Evolutionary conservation across 2,329 filamentous ascomycete species (phyloP).

Genomic region (Camptophora hylomeconis): DNA sequence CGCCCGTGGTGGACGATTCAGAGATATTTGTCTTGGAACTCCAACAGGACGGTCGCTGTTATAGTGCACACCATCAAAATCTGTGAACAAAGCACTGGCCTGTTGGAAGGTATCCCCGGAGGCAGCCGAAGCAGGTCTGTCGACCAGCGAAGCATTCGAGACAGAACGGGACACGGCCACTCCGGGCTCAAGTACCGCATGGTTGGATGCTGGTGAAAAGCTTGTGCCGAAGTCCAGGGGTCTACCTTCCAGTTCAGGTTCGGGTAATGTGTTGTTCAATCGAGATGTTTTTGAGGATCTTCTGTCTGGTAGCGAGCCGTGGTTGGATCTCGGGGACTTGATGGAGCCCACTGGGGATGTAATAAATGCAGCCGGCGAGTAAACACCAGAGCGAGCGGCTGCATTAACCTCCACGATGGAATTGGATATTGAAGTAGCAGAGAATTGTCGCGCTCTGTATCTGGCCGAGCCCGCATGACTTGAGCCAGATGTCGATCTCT

Average conservation of each 20-base stretch:
- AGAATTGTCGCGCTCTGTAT: slow-evolving; percentile 19
- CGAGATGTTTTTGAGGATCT: slow-evolving; percentile 26
- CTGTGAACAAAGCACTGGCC: slow-evolving; percentile 28
- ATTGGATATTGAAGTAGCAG: slow-evolving; percentile 28
- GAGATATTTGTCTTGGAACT: slow-evolving; percentile 24
- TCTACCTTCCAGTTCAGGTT: slow-evolving; percentile 25
- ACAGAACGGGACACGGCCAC: slow-evolving; percentile 9
- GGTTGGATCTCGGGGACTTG: slow-evolving; percentile 21
- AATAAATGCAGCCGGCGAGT: slow-evolving; percentile 26
- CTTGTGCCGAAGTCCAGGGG: slow-evolving; percentile 15
- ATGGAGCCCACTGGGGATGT: slow-evolving; percentile 31
- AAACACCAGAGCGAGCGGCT: slow-evolving; percentile 26
- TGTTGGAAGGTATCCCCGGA: slow-evolving; percentile 36
- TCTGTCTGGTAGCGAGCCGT: slow-evolving; percentile 21
- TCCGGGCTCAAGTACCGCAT: no score
- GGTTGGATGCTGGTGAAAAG: no score
- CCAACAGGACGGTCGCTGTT: slow-evolving; percentile 17
- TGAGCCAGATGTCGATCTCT: slow-evolving; percentile 22
- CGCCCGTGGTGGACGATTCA: slow-evolving; percentile 28
- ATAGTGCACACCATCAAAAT: slow-evolving; percentile 39
- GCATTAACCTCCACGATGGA: slow-evolving; percentile 26
- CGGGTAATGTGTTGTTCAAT: slow-evolving; percentile 25
- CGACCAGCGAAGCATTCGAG: slow-evolving; percentile 6
- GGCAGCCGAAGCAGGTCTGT: slow-evolving; percentile 26
- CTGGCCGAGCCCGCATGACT: slow-evolving; percentile 7